Evolutionary conservation across 2,329 filamentous ascomycete species (phyloP), one percentile per base, ranked within the genome.

Genomic region (Hypocreales sp.): DNA sequence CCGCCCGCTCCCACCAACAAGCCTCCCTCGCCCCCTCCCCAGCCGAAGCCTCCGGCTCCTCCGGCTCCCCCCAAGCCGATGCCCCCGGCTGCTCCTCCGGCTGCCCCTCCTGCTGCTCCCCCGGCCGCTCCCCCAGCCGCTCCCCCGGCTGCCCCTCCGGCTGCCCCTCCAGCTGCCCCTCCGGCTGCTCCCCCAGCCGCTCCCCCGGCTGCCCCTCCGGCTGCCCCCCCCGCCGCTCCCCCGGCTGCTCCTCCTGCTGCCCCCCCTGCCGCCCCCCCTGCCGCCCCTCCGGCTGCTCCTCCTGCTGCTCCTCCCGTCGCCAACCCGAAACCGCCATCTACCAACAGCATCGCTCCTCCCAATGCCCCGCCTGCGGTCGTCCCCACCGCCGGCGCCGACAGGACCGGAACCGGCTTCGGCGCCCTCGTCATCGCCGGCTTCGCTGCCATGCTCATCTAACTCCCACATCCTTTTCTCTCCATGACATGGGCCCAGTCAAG

Each of bases 391-490:
- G 57, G 45, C 14, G 56, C 51, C 25, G 47, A 42, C 31, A 53
- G 49, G 38, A 33, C 45, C 19, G 45, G 43, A 20, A 39, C 48
- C 16, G 50, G 48, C 28, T 27, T 53, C 15, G 53, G 51, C 15
- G 50, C 51, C 29, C 41, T 59, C 22, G 37, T 55, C 25, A 30
- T 56, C 18, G 57, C 47, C 22, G 58, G 50, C 31, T 31, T 56
- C 20, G 53, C 47, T 26, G 53, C 49, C 14, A 28, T 61, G 22
- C 38, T 50, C 30, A 35, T 58, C 32, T 58, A 48, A 40, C 24
- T 11, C 16, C 18, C 15, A 23, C 13, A 7, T 20, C 17, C 4
- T 19, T 26, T 19, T 15, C 5, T 11, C 10, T 18, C 6, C 19
- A n/a, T n/a, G n/a, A n/a, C n/a, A n/a, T n/a, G n/a, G n/a, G n/a